These are phyloP conservation scores for Quercus mongolica DNA, from an alignment of 306 rosid genomes.

Conservation along the genomic window DNA sequence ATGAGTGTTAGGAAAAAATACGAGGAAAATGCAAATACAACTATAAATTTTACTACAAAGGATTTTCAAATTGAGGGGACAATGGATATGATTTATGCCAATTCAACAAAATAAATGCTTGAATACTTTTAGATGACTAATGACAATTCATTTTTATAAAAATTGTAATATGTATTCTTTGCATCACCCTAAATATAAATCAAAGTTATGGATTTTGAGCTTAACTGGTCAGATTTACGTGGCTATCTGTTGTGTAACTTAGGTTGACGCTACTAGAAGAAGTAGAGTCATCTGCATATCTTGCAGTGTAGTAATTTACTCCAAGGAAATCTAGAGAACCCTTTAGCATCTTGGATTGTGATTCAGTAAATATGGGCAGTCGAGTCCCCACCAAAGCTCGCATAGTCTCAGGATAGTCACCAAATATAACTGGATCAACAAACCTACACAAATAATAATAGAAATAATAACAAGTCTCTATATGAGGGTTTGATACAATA, in stretches of 20 bases:
- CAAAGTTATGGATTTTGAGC: neutral
- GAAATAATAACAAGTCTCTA: neutral
- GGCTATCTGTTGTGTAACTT: conserved; percentile 32
- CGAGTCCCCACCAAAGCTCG: conserved; percentile 10
- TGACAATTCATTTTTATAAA: too few species aligned
- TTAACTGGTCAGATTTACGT: conserved; percentile 30
- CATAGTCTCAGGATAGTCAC: conserved; percentile 24
- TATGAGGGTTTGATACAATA: neutral
- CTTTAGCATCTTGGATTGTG: conserved; percentile 8
- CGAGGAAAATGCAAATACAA: too few species aligned
- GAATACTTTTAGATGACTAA: too few species aligned
- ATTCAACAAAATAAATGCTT: too few species aligned
- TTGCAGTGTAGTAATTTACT: conserved; percentile 25
- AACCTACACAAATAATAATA: conserved; percentile 11
- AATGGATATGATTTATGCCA: too few species aligned
- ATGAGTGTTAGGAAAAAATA: neutral
- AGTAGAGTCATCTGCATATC: conserved; percentile 9
- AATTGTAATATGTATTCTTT: too few species aligned
- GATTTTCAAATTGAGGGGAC: too few species aligned
- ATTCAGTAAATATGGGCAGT: conserved; percentile 25
- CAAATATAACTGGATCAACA: conserved; percentile 16
- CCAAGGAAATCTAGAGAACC: conserved; percentile 31
- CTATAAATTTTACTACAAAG: too few species aligned
- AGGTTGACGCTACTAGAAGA: neutral
- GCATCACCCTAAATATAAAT: too few species aligned